Conservation (phyloP, 306 rosid species). For the Lagenaria siceraria region DNA sequence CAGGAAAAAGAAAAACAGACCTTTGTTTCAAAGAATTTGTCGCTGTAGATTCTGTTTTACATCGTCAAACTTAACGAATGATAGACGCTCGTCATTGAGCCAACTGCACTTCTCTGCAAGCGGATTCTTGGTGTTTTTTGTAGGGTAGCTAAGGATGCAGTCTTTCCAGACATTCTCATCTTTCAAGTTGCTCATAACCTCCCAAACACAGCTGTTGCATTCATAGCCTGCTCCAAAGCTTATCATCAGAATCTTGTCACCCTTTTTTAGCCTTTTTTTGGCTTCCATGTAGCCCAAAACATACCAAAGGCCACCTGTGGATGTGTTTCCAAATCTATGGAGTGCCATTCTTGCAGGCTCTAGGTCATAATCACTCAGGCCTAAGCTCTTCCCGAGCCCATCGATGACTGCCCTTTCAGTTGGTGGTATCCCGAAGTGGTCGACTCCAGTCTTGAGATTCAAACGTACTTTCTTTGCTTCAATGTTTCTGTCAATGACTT, state of each 20-base stretch:
- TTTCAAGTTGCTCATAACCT: conserved; percentile 50
- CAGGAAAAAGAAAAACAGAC: not conserved
- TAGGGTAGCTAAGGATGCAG: conserved; percentile 50
- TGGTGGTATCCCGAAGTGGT: conserved; percentile 76
- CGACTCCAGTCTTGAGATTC: conserved; percentile 48
- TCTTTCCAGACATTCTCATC: conserved; percentile 60
- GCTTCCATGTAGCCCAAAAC: conserved; percentile 93
- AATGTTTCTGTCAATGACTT: not conserved
- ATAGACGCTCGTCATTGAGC: conserved; percentile 54
- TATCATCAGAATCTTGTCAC: conserved; percentile 57
- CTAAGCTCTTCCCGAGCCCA: conserved; percentile 58
- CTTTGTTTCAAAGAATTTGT: not conserved
- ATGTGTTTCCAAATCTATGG: conserved; percentile 75
- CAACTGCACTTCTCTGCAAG: conserved; percentile 58
- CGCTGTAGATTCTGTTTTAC: not conserved
- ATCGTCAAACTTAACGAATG: conserved; percentile 45
- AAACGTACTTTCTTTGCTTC: conserved; percentile 24
- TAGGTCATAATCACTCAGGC: conserved; percentile 39
- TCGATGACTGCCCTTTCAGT: conserved; percentile 70
- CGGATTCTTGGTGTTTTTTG: conserved; percentile 25
- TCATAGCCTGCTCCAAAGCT: conserved; percentile 89
- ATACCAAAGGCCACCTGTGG: conserved; percentile 85
- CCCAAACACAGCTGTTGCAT: conserved; percentile 91
- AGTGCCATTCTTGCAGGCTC: conserved; percentile 84
- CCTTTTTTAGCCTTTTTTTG: conserved; percentile 64